These are phyloP conservation scores for Bryum argenteum DNA, from an alignment of 225 moss, liverwort and hornwort species.

Conservation along the genomic window DNA sequence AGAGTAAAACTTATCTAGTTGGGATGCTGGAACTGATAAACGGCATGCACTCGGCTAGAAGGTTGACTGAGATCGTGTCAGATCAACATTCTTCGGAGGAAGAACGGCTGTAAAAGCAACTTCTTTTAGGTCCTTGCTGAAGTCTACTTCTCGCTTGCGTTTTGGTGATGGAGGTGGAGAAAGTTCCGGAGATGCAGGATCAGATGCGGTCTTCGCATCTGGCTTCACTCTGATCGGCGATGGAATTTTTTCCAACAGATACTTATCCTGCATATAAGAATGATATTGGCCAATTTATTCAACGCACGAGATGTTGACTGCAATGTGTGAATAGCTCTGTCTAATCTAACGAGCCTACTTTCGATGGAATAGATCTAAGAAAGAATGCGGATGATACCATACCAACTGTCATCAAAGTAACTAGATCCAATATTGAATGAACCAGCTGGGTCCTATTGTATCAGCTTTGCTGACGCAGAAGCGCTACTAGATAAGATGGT, in stretches of 20 bases:
- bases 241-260: constrained; percentile 57
- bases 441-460: not conserved
- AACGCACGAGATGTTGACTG: not conserved
- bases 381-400: not conserved
- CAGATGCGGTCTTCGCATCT: constrained; percentile 40
- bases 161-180: constrained; percentile 75
- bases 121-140: constrained; percentile 59
- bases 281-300: not conserved
- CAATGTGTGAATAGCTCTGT: not conserved
- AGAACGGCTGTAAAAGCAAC: constrained; percentile 62
- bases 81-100: constrained; percentile 53
- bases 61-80: constrained; percentile 62
- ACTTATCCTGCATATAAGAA: constrained; percentile 46
- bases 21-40: constrained; percentile 25
- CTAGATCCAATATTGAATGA: not conserved
- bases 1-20: constrained; percentile 32
- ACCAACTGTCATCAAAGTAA: not conserved
- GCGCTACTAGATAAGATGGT: not conserved
- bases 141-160: constrained; percentile 66
- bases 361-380: not conserved
- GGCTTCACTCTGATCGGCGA: constrained; percentile 68
- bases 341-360: not conserved
- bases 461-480: not conserved
- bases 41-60: constrained; percentile 37
- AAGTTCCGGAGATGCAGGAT: constrained; percentile 53